Evolutionary conservation across 2,329 filamentous ascomycete genomes (phyloP), one percentile per base, ranked within the genome.

Genomic region (Penicillium sp.): DNA sequence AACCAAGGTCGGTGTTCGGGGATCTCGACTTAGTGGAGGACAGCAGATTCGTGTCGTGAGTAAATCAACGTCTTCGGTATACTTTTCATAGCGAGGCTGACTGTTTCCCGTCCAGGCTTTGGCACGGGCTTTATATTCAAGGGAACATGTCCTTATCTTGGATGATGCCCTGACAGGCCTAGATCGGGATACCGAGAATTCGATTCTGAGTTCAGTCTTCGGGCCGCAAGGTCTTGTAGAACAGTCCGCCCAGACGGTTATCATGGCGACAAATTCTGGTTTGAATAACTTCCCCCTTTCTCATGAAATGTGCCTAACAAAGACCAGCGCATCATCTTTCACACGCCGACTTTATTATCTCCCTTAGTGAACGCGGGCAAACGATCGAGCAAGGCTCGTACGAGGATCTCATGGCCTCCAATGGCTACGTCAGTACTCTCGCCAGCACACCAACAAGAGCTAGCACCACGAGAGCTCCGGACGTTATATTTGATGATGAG

Each of bases 81-180:
- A n/a, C 20, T 13, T 30, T 30, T 30, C 4, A 30, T 30, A 10
- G 30, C 30, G 30, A n/a, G 4, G 6, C 30, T 33, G 13, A 33
- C 30, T n/a, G 13, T 22, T 22, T 6, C 4, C 4, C 14, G 2
- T 44, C 11, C 13, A 60, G 55, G 70, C 75, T 5, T 63, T 78
- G n/a, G 76, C 76, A 6, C 61, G 76, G 46, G 75, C 74, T 10
- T 60, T 76, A 9, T 78, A 77, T 54, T 69, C 74, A 11, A 68
- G 70, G 44, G 69, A 69, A 30, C 62, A 70, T 13, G 65, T 76
- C 22, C 58, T 77, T n/a, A 62, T 79, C 16, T 63, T 79, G 18
- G 76, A 78, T 56, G 75, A 78, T 54, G 69, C 71, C 30, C 68
- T 78, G 13, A 75, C 69, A 43, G 75, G 74, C 1, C 68, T 78